Evolutionary conservation across 768 basidiomycete species (phyloP), one percentile per base, ranked within the genome.

Genomic region (Daedalea quercina): DNA sequence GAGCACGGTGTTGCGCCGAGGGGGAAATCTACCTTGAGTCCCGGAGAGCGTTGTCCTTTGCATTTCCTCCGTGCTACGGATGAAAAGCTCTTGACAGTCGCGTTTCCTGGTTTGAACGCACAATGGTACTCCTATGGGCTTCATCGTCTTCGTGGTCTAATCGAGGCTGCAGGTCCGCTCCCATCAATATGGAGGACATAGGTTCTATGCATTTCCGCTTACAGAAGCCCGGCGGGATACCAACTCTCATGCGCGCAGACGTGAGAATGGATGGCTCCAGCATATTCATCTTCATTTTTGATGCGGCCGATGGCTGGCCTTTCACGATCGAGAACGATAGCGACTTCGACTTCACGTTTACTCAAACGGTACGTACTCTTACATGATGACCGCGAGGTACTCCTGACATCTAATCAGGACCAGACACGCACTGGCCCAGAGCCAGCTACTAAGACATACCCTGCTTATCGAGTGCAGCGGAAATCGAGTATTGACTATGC

Each of bases 281-380:
- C 1, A 90, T 99, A 50, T 97, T 94, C 69, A 72, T 97, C n/a
- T 78, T 78, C 50, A 70, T 98, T 57, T 74, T 76, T 12, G 65
- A 72, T 43, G 85, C 87, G 17, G 76, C 73, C 22, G 85, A 85
- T 13, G 74, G 71, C 2, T 98, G 94, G 92, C 96, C 96, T 1
- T 92, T 97, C 66, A 73, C 76, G 26, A 80, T 99, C 44, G 90
- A 94, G 65, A 99, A 99, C 58, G 82, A 87, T 34, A 94, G 88
- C 51, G 87, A 90, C 57, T 76, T 85, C 54, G 60, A 73, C 0
- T 71, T 94, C 57, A 70, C 72, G 9, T 74, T 95, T 55, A 81
- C 73, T 54, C 96, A 99, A 70, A 80, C 79, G 66, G 94, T 92
- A 15, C 22, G 17, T 15, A 23, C 24, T 23, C 44, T 13, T 25